phyloP scores from a whole-genome alignment of 371 early-diverging fungal genomes.

The Mortierella sp. region DNA sequence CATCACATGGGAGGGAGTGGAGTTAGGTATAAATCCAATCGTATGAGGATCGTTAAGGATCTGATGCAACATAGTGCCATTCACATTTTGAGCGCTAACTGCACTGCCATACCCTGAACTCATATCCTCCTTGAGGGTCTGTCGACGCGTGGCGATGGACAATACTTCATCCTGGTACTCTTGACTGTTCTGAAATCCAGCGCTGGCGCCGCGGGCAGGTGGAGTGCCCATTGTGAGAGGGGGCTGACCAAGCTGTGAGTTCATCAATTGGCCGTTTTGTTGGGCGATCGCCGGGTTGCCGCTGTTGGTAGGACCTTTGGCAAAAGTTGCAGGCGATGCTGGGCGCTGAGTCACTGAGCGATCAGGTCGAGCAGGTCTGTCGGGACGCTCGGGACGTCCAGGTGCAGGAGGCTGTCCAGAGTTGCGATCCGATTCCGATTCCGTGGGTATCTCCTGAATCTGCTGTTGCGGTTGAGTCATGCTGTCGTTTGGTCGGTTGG shows the following conservation, averaged over 20 bases:
- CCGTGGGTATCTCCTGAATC: neutral
- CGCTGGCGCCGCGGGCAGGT: slow-evolving; percentile 43
- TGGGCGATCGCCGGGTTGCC: slow-evolving; percentile 31
- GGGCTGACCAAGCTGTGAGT: slow-evolving; percentile 41
- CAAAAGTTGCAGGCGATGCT: slow-evolving; percentile 29
- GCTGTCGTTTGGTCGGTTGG: slow-evolving; percentile 3
- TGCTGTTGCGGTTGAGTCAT: slow-evolving; percentile 9
- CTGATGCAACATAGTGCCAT: slow-evolving; percentile 28
- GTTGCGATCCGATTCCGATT: slow-evolving; percentile 14
- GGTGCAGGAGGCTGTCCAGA: slow-evolving; percentile 25
- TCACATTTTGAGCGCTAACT: slow-evolving; percentile 13
- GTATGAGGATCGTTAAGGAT: slow-evolving; percentile 9
- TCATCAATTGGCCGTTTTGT: slow-evolving; percentile 40
- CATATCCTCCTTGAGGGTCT: slow-evolving; percentile 43
- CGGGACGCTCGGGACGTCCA: slow-evolving; percentile 26
- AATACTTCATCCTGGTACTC: slow-evolving; percentile 42
- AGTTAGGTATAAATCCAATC: slow-evolving; percentile 8
- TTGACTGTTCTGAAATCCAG: slow-evolving; percentile 26
- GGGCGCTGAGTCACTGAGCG: slow-evolving; percentile 50
- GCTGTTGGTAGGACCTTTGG: neutral
- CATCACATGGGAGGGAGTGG: slow-evolving; percentile 34
- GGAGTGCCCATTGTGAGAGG: slow-evolving; percentile 42
- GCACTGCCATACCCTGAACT: slow-evolving; percentile 49
- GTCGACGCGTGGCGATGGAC: slow-evolving; percentile 38
- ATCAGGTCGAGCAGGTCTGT: slow-evolving; percentile 47